A percentile compares a stretch with the other conserved stretches of the same genome.
Evolutionary conservation across 1,284 basidiomycete species (phyloP).

Genomic region (Grifola frondosa): DNA sequence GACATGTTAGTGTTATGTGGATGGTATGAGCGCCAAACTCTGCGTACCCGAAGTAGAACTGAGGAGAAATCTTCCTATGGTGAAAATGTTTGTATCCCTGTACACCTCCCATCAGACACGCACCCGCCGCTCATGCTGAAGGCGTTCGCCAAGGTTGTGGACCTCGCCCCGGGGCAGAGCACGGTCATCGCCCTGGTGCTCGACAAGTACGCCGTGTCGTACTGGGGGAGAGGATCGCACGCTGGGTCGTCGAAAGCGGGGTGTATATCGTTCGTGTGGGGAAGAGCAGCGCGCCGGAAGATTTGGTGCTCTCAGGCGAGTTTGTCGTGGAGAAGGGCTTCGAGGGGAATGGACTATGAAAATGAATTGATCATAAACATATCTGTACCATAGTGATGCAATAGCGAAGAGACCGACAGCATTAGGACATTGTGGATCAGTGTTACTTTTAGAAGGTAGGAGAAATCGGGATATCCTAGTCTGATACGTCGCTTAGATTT

Average conservation of each 20-base stretch:
- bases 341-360: slow-evolving; percentile 41
- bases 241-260: slow-evolving; percentile 42
- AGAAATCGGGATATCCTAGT: too few species aligned
- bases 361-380: too few species aligned
- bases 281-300: slow-evolving; percentile 34
- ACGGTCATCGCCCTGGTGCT: slow-evolving; percentile 43
- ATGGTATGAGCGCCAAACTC: neutral
- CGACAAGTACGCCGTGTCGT: slow-evolving; percentile 63
- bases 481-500: slow-evolving; percentile 12
- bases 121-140: slow-evolving; percentile 59
- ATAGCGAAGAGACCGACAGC: too few species aligned
- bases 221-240: slow-evolving; percentile 47
- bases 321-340: slow-evolving; percentile 37
- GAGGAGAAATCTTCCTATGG: slow-evolving; percentile 60
- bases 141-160: slow-evolving; percentile 57
- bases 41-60: slow-evolving; percentile 72
- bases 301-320: slow-evolving; percentile 30
- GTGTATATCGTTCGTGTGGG: slow-evolving; percentile 39
- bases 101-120: too few species aligned
- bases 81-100: slow-evolving; percentile 81
- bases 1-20: slow-evolving; percentile 1
- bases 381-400: too few species aligned
- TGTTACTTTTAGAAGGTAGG: too few species aligned
- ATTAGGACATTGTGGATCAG: too few species aligned
- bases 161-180: slow-evolving; percentile 50